Evolutionary conservation across 2,329 filamentous ascomycete species (phyloP), one percentile per base, ranked within the genome.

Genomic region (Chaetomium sp.): DNA sequence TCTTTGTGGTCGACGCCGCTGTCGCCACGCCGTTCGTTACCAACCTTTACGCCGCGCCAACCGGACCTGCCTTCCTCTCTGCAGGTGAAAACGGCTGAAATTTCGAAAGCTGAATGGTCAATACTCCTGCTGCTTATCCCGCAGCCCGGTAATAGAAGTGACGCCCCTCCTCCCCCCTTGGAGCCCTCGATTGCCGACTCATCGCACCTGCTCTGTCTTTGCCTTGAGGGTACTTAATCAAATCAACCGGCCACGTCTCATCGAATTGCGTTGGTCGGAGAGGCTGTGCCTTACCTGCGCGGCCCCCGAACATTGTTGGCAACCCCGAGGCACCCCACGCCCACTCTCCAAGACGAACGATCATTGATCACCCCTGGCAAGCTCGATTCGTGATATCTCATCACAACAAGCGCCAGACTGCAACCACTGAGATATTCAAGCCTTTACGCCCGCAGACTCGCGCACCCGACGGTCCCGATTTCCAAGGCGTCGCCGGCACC

Each of bases 101-200:
- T 57, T 33, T 21, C 57, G 57, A 62, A 57, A 64, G 65, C 60
- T 72, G 69, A 70, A 66, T 71, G 69, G 69, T 59, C 70, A 65
- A 63, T 63, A 60, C 51, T 35, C 50, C 56, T 64, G 51, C 55
- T 70, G 65, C 65, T 69, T 68, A 67, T 70, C 60, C 66, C 66
- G 63, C 69, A 69, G 61, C 62, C 60, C 54, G 64, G 68, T 63
- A 69, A 64, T 66, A 68, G 63, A 62, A 64, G 42, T 60, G 56
- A 63, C 63, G 27, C 59, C 60, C 57, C 42, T 57, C 42, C 29
- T 57, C 60, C 57, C 42, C 42, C 53, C 27, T 38, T 35, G 54
- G 29, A 57, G 53, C 57, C 61, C 65, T 58, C 29, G 35, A 38
- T 42, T 53, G 38, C 54, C 57, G 51, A 51, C 55, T 53, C 60